Conservation (phyloP, 192 early-diverging fungal genomes). For the Haplosporangium gracile region DNA sequence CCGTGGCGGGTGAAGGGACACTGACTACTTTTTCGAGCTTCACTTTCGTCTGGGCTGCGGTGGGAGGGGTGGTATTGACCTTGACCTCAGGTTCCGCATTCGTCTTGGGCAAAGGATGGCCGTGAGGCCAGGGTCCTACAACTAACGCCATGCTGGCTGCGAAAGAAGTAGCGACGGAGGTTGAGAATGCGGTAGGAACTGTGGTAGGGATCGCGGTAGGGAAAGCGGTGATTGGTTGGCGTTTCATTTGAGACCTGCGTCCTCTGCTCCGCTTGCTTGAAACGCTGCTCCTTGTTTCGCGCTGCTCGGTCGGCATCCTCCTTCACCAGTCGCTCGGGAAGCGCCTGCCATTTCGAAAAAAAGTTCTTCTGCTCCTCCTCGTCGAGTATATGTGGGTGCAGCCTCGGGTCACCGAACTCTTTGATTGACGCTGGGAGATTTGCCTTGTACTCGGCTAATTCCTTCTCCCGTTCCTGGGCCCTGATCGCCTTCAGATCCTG, state of each 20-base stretch:
- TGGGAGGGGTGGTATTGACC: too few species aligned
- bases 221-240: not conserved
- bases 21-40: too few species aligned
- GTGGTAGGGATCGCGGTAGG: not conserved
- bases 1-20: too few species aligned
- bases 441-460: not conserved
- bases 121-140: too few species aligned
- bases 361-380: conserved; percentile 14
- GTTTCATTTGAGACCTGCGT: not conserved
- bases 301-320: conserved; percentile 14
- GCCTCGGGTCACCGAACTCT: conserved; percentile 5
- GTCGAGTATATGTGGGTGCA: not conserved
- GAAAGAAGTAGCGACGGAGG: too few species aligned
- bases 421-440: not conserved
- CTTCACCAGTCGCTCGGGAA: conserved; percentile 25
- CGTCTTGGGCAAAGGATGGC: too few species aligned
- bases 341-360: conserved; percentile 9
- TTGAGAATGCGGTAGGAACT: too few species aligned
- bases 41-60: too few species aligned
- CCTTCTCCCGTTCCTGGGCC: not conserved
- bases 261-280: conserved; percentile 1
- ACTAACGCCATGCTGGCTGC: too few species aligned
- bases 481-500: not conserved
- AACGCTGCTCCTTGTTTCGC: not conserved
- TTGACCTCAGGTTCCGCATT: too few species aligned